Base-by-base conservation (phyloP, 1,284 basidiomycete genomes). In the Cryptococcus sp. region DNA sequence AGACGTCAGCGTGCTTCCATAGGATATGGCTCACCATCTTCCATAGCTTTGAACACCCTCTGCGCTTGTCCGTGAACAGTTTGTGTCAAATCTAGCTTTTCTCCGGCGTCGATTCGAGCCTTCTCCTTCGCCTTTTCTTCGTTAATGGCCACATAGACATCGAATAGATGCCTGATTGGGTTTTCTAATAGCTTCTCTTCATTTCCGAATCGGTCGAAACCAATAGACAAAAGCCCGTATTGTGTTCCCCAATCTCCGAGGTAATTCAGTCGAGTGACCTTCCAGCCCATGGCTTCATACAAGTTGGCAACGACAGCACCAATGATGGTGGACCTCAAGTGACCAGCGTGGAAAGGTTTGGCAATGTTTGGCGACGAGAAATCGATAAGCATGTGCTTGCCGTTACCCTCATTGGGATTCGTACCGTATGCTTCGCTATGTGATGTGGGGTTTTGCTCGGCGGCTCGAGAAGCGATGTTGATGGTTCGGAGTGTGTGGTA, bases 351-450 rank as follows among this genome's bases (percentile, higher is more conserved):
- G 83, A 98, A 98, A 4, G 88, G 88, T 74, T 99, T 99, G 36
- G 96, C 94, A 68, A 98, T 98, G 74, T 99, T 98, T 18, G 94
- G 93, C 4, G 88, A 91, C 0, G 91, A 96, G 76, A 93, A 98
- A 74, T 98, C 81, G 59, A 82, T 87, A 43, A 73, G 54, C 56
- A 74, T 55, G 61, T 68, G 67, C 77, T 94, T 91, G 40, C 90
- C 89, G 48, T 80, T 77, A 3, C 88, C 90, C n/a, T 80, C 80
- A 14, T 78, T 77, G 39, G 39, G 39, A 69, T 88, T 88, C 2
- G 82, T 81, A 18, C 90, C 90, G 64, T 88, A 92, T 1, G 79
- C 79, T 36, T 79, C 72, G 66, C 89, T 70, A 22, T 60, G 53
- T 46, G 63, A 60, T 13, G 59, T 53, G 37, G 70, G 67, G 44